Evolutionary conservation across 257 asterid genomes (phyloP).

Genomic region (Solanum microdontum): DNA sequence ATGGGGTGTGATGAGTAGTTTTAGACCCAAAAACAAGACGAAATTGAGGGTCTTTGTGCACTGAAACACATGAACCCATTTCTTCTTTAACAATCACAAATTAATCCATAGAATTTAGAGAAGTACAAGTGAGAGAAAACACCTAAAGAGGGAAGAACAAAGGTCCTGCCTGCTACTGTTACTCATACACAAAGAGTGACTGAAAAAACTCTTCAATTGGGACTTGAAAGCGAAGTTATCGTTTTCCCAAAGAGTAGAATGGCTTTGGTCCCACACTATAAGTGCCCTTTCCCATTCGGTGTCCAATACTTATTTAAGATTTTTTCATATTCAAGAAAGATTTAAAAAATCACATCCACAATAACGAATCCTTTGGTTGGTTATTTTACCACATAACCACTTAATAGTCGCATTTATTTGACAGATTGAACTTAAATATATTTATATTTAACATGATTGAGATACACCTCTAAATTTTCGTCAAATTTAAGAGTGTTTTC

Average conservation of each 20-base stretch:
- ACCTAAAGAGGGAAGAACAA: neutral
- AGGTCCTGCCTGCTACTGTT: neutral
- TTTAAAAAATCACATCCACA: neutral
- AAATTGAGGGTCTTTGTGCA: constrained; percentile 21
- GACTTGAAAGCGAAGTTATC: neutral
- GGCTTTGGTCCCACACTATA: neutral
- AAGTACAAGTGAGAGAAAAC: neutral
- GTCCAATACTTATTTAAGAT: rapidly evolving
- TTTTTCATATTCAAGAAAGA: no score
- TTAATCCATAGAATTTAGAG: neutral
- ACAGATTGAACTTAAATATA: no score
- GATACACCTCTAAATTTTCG: rapidly evolving
- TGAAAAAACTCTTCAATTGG: neutral
- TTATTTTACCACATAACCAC: no score
- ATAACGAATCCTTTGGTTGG: neutral
- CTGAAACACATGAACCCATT: constrained; percentile 36
- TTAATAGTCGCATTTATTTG: no score
- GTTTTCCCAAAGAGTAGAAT: neutral
- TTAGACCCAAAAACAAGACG: constrained; percentile 29
- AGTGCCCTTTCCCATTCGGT: no score
- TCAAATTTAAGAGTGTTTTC: no score
- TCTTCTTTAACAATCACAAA: neutral
- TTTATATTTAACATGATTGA: no score
- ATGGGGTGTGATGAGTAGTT: constrained; percentile 31
- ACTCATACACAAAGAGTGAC: neutral